Base-by-base conservation (phyloP, 2,329 filamentous ascomycete genomes). In the Aspergillus sp. region DNA sequence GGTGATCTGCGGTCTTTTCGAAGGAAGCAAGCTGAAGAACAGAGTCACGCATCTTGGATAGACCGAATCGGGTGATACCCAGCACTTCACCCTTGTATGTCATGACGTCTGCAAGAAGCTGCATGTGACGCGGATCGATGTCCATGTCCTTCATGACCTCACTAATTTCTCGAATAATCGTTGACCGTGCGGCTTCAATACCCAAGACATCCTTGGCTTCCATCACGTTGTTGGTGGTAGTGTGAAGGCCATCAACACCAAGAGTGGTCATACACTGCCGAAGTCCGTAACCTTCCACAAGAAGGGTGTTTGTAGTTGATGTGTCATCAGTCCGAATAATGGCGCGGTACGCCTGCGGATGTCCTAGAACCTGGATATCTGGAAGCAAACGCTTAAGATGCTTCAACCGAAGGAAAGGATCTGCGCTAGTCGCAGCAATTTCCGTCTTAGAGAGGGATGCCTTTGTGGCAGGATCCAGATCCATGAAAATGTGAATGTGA, bases 81-180 rank as follows among this genome's bases (percentile, higher is more conserved):
- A 96, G 78, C 0, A 98, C 88, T 56, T 97, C 91, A 40, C 93
- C 93, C 73, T 96, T 97, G 77, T 91, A 97, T 1, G 93, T 97
- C 93, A 98, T 98, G 42, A 96, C 90, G 60, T 98, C 93, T 8
- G 93, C 91, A 2, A 98, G 81, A 12, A 98, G 79, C 65, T 96
- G 86, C 90, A 98, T 97, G 71, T 98, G 93, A 44, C 93, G 87
- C 36, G 90, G 91, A 68, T 98, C 93, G 59, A 98, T 97, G 66
- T 82, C 83, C 90, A 98, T 96, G 64, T 85, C 83, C 31, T 81
- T 81, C 90, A 97, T 98, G 61, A 97, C 93, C 41, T 78, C 77
- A 42, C 77, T 79, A 58, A 98, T 97, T 72, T 98, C 93, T 37
- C 79, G 74, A 39, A 93, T 87, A 60, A 98, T 97, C 6, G 90